Evolutionary conservation across 1,139 yeast genomes (phyloP).

Genomic region (Nakaseomyces kungkrabaensis): DNA sequence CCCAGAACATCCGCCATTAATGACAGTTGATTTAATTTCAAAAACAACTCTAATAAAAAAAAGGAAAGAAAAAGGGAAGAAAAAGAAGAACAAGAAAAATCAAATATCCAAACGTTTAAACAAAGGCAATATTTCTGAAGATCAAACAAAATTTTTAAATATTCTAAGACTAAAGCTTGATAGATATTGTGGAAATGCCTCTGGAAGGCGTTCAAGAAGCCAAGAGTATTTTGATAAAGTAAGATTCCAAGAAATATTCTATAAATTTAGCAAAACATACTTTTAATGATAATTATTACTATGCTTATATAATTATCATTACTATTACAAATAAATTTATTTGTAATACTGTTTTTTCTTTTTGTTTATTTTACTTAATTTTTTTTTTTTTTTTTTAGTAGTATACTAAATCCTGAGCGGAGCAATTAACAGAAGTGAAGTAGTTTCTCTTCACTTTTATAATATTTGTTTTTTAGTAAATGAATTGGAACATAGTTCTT

Average conservation of each 20-base stretch:
- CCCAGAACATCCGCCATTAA: conserved; percentile 1
- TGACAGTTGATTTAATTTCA: not conserved
- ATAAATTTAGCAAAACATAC: conserved; percentile 27
- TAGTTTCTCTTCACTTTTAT: too few relatives aligned
- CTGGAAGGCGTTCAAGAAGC: conserved; percentile 16
- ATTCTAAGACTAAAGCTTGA: conserved; percentile 15
- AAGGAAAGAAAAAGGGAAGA: not conserved
- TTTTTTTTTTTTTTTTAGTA: too few relatives aligned
- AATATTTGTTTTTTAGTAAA: too few relatives aligned
- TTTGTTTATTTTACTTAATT: too few relatives aligned
- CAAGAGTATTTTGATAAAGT: conserved; percentile 27
- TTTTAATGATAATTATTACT: conserved; percentile 4
- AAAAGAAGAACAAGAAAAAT: not conserved
- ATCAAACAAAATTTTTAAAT: conserved; percentile 11
- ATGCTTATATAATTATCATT: too few relatives aligned
- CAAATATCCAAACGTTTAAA: not conserved
- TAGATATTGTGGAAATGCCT: conserved; percentile 17
- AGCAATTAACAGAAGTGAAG: too few relatives aligned
- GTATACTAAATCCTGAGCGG: too few relatives aligned
- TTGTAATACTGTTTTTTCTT: too few relatives aligned
- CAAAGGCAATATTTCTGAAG: not conserved
- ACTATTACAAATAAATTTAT: too few relatives aligned
- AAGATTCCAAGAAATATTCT: conserved; percentile 28
- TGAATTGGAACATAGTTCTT: too few relatives aligned
- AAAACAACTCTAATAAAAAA: not conserved